These are phyloP conservation scores for Begonia loranthoides DNA, from an alignment of 306 rosid genomes.

Conservation along the genomic window DNA sequence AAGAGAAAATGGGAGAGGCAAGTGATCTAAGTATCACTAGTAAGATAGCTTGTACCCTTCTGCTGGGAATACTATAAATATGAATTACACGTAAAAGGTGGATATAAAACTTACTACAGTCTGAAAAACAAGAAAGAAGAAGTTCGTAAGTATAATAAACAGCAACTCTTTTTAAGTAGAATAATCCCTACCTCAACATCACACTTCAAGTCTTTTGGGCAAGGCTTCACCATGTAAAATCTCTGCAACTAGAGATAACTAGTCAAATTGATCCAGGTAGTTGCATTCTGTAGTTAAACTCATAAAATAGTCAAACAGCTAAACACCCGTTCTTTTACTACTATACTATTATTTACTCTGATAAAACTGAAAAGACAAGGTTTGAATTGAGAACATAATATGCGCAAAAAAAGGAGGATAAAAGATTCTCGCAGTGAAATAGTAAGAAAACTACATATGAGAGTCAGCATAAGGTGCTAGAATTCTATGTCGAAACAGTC, in stretches of 20 bases:
- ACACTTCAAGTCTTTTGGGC: constrained; percentile 92
- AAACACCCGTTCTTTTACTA: neutral
- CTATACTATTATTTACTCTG: neutral
- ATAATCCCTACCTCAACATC: constrained; percentile 69
- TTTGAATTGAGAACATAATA: neutral
- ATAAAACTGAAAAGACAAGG: neutral
- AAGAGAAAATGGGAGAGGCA: too few relatives aligned
- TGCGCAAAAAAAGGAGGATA: neutral
- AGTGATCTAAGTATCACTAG: too few relatives aligned
- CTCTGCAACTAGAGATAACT: constrained; percentile 48
- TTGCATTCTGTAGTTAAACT: neutral
- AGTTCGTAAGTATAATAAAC: too few relatives aligned
- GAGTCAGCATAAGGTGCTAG: too few relatives aligned
- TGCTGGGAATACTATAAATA: too few relatives aligned
- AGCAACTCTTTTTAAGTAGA: too few relatives aligned
- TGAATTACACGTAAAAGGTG: too few relatives aligned
- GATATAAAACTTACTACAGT: too few relatives aligned
- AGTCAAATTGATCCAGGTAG: constrained; percentile 1
- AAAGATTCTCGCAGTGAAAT: neutral
- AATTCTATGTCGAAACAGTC: too few relatives aligned
- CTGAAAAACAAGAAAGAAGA: too few relatives aligned
- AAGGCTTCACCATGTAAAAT: constrained; percentile 80
- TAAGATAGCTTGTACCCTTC: too few relatives aligned
- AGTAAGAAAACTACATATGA: too few relatives aligned
- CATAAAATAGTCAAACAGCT: constrained; percentile 5